Evolutionary conservation across 352 stramenopile genomes (phyloP), one percentile per base, ranked within the genome.

Genomic region (Phytophthora macrochlamydospora): DNA sequence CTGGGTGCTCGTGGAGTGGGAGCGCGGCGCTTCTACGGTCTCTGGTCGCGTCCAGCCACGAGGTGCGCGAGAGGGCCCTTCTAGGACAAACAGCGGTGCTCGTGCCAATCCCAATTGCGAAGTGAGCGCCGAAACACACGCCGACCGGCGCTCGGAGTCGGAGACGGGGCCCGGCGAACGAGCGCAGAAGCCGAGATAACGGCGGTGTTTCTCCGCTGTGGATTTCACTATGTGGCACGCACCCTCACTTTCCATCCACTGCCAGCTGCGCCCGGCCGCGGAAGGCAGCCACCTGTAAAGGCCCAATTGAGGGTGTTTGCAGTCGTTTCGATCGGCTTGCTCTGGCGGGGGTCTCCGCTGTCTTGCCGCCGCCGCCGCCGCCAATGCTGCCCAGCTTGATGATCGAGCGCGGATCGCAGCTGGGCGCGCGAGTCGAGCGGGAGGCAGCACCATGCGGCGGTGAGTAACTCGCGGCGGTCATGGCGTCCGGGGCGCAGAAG

Each of bases 11-110:
- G 1, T 31, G n/a, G 44, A 52, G 52, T 46, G 42, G 33, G 29
- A 18, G 33, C 18, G 18, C 7, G 37, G 50, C 35, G 67, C 62
- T 71, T 72, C 56, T 76, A 73, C 64, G 13, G 63, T 76, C 18
- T 24, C 61, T 73, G 65, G 60, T 73, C 65, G 46, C 9, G 43
- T 18, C 18, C 43, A 35, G 45, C 45, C 7, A 12, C 1, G 14
- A 35, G 12, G 43, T 51, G 14, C 31, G 44, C 24, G 2, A 4
- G 4, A 29, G 6, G 43, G 11, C 7, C 18, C 14, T 32, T 51
- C 31, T 24, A 24, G 18, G 18, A 24, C 18, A 24, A 24, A 24
- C 18, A 29, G 42, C 42, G 9, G 6, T 40, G 35, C 35, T 11
- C 35, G 35, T 40, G 6, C 9, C 35, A 11, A 11, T 11, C 35